Conservation (phyloP, 805 yeast genomes). For the Metschnikowia bowlesiae region DNA sequence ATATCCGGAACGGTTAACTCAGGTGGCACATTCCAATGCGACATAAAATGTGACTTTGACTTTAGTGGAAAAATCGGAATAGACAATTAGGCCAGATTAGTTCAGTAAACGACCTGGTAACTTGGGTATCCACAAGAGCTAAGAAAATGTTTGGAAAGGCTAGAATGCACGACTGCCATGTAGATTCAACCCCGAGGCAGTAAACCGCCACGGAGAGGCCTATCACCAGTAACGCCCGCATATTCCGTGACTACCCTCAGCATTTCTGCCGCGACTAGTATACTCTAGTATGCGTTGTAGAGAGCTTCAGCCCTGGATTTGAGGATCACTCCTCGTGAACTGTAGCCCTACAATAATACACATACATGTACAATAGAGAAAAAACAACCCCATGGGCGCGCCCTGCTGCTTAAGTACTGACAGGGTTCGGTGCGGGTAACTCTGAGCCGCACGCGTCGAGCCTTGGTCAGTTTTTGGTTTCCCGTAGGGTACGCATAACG, state of each 20-base stretch:
- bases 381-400: constrained; percentile 9
- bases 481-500: not conserved
- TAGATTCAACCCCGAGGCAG: constrained; percentile 8
- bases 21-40: not conserved
- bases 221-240: constrained; percentile 35
- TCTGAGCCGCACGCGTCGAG: not conserved
- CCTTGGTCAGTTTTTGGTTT: not conserved
- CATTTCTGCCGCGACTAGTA: constrained; percentile 26
- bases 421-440: constrained; percentile 23
- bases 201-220: constrained; percentile 5
- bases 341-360: constrained; percentile 49
- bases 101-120: not conserved
- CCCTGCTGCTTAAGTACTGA: constrained; percentile 9
- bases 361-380: constrained; percentile 43
- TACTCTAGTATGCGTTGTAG: constrained; percentile 48
- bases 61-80: too few relatives aligned
- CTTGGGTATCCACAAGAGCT: not conserved
- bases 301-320: constrained; percentile 40
- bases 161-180: constrained; percentile 37
- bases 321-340: constrained; percentile 19
- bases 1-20: not conserved
- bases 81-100: too few relatives aligned
- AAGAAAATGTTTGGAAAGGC: constrained; percentile 35
- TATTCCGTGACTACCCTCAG: constrained; percentile 37
- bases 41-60: not conserved